Base-by-base conservation (phyloP, 805 yeast species). In the Starmerella apicola region DNA sequence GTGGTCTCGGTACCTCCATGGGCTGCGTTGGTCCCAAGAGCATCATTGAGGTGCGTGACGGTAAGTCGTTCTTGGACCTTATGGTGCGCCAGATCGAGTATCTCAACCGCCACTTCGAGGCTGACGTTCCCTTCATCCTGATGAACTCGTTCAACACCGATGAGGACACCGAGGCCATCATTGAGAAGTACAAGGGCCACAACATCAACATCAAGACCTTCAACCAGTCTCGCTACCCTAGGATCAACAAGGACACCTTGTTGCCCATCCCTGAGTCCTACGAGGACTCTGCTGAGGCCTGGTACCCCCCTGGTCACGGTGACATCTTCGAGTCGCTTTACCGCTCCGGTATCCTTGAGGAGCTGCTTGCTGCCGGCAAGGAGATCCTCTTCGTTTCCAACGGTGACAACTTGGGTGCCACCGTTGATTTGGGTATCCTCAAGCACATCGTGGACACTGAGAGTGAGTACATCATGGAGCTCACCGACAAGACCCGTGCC, bases 281-380 rank as follows among this genome's bases (percentile, higher is more conserved):
- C 49, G 77, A 78, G 45, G 94, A 84, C 55, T 69, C 70, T 32
- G 70, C 81, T 52, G 88, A 83, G 55, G 70, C 81, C 42, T 91
- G 98, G 98, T 91, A 91, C 61, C 98, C 98, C 37, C 98, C 98
- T n/a, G 98, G 98, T 39, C 98, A 91, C 63, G 98, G 98, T 65
- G 98, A 91, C 65, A 67, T 91, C 61, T 91, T 86, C 52, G 98
- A 91, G 67, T 69, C 91, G 18, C 69, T 91, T 57, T 77, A 81
- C 44, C 75, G 82, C 42, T 78, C 94, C 10, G 98, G 98, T 45
- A 91, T 88, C 58, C 71, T 91, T 51, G 97, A 91, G 45, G 76
- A 80, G 46, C 72, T 91, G 50, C 69, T 91, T 48, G 83, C 78
- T 38, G 88, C 83, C 59, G 98, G 98, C 52, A 84, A 91, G 68